phyloP scores from a whole-genome alignment of 257 asterid genomes.

The Solanum peruvianum region DNA sequence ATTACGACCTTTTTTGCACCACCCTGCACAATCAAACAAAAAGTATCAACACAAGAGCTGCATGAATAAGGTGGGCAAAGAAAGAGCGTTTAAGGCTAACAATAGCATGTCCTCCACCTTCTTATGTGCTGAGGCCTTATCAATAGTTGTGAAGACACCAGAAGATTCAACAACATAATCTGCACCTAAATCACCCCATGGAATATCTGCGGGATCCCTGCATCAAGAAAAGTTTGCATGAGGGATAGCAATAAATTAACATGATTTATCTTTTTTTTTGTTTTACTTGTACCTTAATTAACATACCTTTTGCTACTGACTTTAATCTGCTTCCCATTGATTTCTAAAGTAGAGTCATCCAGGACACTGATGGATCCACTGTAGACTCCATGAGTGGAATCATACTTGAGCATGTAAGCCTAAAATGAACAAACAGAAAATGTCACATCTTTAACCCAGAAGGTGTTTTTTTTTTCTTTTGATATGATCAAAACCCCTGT shows the following conservation, averaged over 20 bases:
- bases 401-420: constrained; percentile 99
- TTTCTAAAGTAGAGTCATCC: constrained; percentile 83
- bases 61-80: background rate
- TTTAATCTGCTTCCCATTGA: constrained; percentile 78
- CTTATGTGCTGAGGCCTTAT: constrained; percentile 82
- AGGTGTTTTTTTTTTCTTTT: background rate
- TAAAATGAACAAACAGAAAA: constrained; percentile 18
- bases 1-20: constrained; percentile 94
- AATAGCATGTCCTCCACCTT: constrained; percentile 31
- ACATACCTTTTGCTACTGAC: constrained; percentile 65
- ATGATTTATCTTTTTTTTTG: background rate
- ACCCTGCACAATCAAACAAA: constrained; percentile 44
- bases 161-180: constrained; percentile 92
- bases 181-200: constrained; percentile 95
- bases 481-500: background rate
- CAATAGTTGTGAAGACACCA: constrained; percentile 78
- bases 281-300: background rate
- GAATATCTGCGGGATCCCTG: constrained; percentile 93
- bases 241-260: constrained; percentile 1
- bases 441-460: background rate
- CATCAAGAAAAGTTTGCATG: constrained; percentile 2
- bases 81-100: background rate
- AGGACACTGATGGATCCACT: constrained; percentile 57
- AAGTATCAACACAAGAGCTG: background rate
- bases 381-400: constrained; percentile 91